Conservation (phyloP, 2,329 filamentous ascomycete genomes). For the Neopestalotiopsis sp. region DNA sequence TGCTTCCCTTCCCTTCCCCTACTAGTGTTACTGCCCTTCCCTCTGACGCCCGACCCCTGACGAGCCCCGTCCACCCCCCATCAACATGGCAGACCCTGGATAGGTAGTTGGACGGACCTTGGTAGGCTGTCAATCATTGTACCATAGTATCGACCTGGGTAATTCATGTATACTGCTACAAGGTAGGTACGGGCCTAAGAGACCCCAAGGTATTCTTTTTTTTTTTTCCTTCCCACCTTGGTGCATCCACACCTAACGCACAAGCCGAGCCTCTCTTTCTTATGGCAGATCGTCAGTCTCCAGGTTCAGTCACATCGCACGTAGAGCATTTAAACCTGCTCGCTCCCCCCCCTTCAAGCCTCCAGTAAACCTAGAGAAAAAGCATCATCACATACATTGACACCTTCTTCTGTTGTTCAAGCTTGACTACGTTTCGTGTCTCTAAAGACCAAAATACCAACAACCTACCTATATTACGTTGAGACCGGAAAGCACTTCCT, state of each 20-base stretch:
- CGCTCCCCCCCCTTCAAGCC: constrained; percentile 18
- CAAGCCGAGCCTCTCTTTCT: constrained; percentile 15
- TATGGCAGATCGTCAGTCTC: constrained; percentile 24
- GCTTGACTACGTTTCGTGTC: background rate
- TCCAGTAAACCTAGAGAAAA: constrained; percentile 7
- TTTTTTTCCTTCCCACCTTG: constrained; percentile 20
- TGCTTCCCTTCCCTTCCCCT: too few relatives aligned
- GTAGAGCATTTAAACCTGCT: constrained; percentile 21
- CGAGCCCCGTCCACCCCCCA: background rate
- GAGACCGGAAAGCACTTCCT: constrained; percentile 12
- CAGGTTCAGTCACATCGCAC: constrained; percentile 13
- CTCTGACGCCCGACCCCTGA: constrained; percentile 12
- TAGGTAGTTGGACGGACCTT: background rate
- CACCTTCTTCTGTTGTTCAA: background rate
- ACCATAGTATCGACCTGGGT: background rate
- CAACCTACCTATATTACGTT: background rate
- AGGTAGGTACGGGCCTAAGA: constrained; percentile 19
- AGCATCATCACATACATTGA: background rate
- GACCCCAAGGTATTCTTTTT: constrained; percentile 3
- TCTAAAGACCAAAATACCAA: background rate
- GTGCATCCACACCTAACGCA: constrained; percentile 23
- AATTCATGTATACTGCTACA: background rate
- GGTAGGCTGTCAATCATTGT: background rate
- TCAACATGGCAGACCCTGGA: constrained; percentile 1
- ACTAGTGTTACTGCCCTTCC: background rate